phyloP scores from a whole-genome alignment of 148 eudicot species.

The Camellia sinensis region DNA sequence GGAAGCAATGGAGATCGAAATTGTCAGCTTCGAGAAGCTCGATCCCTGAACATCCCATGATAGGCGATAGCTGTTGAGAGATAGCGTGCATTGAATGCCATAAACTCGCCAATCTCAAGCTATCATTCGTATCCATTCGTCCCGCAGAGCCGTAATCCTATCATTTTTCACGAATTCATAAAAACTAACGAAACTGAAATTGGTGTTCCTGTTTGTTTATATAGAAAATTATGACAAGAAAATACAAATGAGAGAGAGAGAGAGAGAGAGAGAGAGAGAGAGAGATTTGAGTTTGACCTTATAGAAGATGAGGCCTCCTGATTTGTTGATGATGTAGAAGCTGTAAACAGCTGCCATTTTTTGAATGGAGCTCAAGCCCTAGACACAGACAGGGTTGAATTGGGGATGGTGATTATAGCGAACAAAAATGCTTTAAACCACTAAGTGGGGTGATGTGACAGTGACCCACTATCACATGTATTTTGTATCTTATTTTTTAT shows the following conservation, averaged over 20 bases:
- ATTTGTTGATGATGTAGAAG: conserved; percentile 86
- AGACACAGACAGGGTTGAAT: no score
- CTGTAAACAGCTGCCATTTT: conserved; percentile 53
- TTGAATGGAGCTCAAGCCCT: no score
- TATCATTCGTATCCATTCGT: conserved; percentile 95
- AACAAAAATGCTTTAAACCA: no score
- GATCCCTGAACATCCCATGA: conserved; percentile 66
- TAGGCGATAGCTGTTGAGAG: conserved; percentile 94
- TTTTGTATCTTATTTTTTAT: no score
- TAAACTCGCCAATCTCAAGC: conserved; percentile 85
- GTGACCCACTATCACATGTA: no score
- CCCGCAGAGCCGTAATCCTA: conserved; percentile 98
- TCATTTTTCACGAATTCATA: neutral
- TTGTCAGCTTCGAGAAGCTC: conserved; percentile 93
- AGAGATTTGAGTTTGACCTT: conserved; percentile 41
- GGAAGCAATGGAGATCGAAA: conserved; percentile 95
- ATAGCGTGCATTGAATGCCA: conserved; percentile 99
- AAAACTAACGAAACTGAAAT: neutral
- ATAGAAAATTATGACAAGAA: no score
- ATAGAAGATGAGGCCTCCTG: conserved; percentile 93
- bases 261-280: no score
- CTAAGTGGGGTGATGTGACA: no score
- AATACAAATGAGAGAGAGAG: neutral
- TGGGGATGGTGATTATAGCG: no score
- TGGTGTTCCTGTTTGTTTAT: no score